phyloP scores from a whole-genome alignment of 139 green algal species.

The Trebouxia sp. region DNA sequence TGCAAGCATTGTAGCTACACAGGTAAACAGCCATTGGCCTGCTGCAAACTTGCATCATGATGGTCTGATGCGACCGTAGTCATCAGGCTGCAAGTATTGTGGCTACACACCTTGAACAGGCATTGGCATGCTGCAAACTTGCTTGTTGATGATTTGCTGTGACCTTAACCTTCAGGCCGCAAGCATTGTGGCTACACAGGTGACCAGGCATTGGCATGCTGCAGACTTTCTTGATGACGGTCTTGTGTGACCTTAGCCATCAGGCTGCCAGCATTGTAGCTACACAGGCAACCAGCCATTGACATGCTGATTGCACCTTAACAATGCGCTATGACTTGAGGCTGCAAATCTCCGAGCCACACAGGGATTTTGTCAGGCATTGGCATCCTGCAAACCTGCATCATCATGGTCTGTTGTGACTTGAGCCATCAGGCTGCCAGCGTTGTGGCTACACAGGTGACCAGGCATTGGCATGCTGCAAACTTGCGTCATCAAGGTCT shows the following conservation, averaged over 20 bases:
- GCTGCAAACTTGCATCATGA: constrained; percentile 12
- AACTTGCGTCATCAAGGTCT: no score
- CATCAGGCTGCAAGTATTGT: background rate
- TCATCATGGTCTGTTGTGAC: constrained; percentile 10
- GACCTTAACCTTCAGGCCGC: no score
- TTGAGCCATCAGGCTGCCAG: background rate
- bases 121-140: background rate
- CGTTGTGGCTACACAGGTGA: background rate
- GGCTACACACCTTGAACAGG: background rate
- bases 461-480: background rate
- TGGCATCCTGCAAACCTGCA: constrained; percentile 6
- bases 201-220: background rate
- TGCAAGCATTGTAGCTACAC: constrained; percentile 4
- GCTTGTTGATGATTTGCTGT: no score
- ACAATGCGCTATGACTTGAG: no score
- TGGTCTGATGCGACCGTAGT: background rate
- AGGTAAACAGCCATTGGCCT: background rate
- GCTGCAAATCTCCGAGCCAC: no score
- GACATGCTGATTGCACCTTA: background rate
- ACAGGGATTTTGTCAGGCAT: no score
- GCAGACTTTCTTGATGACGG: background rate
- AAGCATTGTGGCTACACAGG: constrained; percentile 4
- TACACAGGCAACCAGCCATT: background rate
- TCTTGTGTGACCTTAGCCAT: constrained; percentile 1
- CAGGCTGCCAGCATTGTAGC: background rate